A percentile compares a stretch with the other conserved stretches of the same genome.
These are phyloP conservation scores for Fraxinus latifolia DNA, from an alignment of 305 asterid genomes.

Conservation along the genomic window DNA sequence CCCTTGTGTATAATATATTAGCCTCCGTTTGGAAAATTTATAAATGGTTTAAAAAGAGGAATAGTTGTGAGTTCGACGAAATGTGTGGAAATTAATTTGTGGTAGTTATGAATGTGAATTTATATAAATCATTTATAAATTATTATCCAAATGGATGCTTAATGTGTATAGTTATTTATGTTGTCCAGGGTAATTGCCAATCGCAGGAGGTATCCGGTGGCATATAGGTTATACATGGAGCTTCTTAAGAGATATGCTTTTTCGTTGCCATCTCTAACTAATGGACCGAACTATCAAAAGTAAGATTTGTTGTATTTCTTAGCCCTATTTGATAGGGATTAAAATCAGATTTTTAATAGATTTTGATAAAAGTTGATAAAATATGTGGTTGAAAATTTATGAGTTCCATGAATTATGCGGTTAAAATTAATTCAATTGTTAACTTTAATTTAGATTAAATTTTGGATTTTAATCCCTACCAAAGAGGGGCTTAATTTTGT, in stretches of 20 bases:
- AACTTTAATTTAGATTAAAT: no score
- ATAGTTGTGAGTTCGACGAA: neutral
- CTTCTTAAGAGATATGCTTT: slow-evolving; percentile 71
- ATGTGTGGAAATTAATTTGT: neutral
- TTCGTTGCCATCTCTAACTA: slow-evolving; percentile 62
- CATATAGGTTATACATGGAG: slow-evolving; percentile 85
- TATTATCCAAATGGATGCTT: neutral
- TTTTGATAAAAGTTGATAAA: no score
- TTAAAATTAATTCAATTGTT: no score
- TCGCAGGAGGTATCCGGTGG: slow-evolving; percentile 68
- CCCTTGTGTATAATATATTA: neutral
- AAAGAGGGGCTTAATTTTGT: neutral
- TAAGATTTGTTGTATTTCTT: slow-evolving; percentile 30
- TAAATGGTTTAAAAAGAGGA: neutral
- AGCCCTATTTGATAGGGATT: no score
- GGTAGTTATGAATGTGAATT: neutral
- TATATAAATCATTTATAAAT: neutral
- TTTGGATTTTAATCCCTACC: no score
- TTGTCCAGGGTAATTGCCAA: slow-evolving; percentile 67
- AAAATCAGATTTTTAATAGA: no score
- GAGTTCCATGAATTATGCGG: no score
- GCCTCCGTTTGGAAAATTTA: neutral
- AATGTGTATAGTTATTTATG: neutral
- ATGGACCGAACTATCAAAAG: slow-evolving; percentile 74
- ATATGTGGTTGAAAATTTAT: no score